Percentiles rank a stretch among this genome's conserved stretches.
Evolutionary conservation across 176 grass and related monocot genomes (phyloP).

Genomic region (Pharus latifolius): DNA sequence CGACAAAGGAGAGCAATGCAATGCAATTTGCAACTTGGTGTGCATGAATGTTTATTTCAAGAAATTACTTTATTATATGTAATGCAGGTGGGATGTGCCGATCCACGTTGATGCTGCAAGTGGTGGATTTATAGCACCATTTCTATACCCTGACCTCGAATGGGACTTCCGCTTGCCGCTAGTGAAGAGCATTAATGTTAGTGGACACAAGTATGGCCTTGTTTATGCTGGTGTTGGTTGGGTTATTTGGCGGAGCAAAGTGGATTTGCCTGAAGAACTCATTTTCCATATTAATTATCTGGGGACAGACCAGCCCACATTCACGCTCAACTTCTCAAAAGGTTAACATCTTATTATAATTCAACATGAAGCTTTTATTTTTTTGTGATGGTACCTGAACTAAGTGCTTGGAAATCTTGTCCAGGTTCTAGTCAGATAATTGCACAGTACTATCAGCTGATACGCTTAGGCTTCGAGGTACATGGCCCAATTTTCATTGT

Average conservation of each 20-base stretch:
- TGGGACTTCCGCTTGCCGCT: constrained; percentile 78
- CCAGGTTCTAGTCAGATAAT: constrained; percentile 79
- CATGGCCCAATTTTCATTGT: background rate
- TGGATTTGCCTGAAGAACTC: constrained; percentile 70
- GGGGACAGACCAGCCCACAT: constrained; percentile 67
- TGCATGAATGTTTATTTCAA: constrained; percentile 3
- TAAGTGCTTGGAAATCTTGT: background rate
- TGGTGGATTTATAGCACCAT: constrained; percentile 77
- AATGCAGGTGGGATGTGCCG: constrained; percentile 56
- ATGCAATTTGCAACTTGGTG: background rate
- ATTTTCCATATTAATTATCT: constrained; percentile 90
- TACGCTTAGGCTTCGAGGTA: constrained; percentile 71
- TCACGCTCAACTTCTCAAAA: constrained; percentile 90
- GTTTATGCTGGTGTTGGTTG: constrained; percentile 75
- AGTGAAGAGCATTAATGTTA: constrained; percentile 83
- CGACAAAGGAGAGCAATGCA: background rate
- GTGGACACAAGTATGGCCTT: constrained; percentile 78
- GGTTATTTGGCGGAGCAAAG: constrained; percentile 77
- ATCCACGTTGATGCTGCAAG: constrained; percentile 81
- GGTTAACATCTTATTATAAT: constrained; percentile 2
- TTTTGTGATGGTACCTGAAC: background rate
- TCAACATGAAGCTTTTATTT: background rate
- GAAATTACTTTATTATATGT: background rate
- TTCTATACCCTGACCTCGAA: constrained; percentile 51
- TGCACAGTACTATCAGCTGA: constrained; percentile 77